phyloP scores from a whole-genome alignment of 1,284 basidiomycete species.

The Thecaphora thlaspeos region DNA sequence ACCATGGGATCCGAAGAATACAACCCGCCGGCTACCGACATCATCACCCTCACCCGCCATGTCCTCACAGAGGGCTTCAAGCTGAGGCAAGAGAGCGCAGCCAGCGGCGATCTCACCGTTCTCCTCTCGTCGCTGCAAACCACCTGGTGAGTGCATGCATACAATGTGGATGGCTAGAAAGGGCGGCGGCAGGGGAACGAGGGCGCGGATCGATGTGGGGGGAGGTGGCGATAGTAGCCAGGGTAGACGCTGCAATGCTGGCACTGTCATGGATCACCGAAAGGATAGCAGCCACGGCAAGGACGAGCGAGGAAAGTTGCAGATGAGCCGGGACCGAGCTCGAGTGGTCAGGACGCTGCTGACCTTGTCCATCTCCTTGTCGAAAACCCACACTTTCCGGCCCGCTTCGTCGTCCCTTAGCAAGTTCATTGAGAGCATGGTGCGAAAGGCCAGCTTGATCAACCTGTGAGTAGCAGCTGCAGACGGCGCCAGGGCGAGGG shows the following conservation, averaged over 20 bases:
- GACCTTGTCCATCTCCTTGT: too few species aligned
- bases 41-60: constrained; percentile 56
- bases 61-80: constrained; percentile 53
- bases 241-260: too few species aligned
- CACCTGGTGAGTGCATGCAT: constrained; percentile 58
- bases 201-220: too few species aligned
- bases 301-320: too few species aligned
- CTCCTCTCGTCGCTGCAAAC: constrained; percentile 93
- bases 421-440: constrained; percentile 95
- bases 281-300: too few species aligned
- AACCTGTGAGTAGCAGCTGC: constrained; percentile 93
- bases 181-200: too few species aligned
- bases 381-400: background rate
- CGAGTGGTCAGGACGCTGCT: too few species aligned
- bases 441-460: constrained; percentile 92
- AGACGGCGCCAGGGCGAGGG: too few species aligned
- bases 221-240: too few species aligned
- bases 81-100: constrained; percentile 28
- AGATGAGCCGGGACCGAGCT: too few species aligned
- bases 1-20: constrained; percentile 42
- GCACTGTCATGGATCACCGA: too few species aligned
- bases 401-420: constrained; percentile 8
- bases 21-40: constrained; percentile 46
- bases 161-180: too few species aligned
- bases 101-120: constrained; percentile 82